Percentiles rank a stretch among this genome's conserved stretches.
Evolutionary conservation across 139 green algal species (phyloP).

Genomic region (Raphidocelis subcapitata): DNA sequence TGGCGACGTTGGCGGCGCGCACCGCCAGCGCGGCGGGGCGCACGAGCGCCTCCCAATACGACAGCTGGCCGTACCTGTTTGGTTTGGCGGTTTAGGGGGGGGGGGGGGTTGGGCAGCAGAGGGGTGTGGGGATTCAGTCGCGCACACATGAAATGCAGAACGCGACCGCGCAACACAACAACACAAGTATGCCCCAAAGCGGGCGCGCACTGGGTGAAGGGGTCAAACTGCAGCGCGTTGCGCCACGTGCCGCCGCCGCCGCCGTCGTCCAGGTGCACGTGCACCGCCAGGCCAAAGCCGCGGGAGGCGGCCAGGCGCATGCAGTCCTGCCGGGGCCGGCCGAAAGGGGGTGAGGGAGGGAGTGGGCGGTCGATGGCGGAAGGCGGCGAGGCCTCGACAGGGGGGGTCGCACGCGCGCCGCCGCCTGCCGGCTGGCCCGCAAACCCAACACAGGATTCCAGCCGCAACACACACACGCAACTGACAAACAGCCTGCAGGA

Average conservation of each 20-base stretch:
- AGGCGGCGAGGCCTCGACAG: neutral
- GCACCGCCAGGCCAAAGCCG: constrained; percentile 14
- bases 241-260: constrained; percentile 22
- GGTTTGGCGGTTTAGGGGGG: no score
- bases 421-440: neutral
- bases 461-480: no score
- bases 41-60: constrained; percentile 16
- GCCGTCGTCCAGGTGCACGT: constrained; percentile 35
- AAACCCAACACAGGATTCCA: neutral
- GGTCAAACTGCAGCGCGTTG: constrained; percentile 22
- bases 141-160: no score
- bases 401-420: neutral
- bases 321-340: constrained; percentile 10
- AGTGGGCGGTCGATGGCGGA: no score
- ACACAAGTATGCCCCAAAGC: no score
- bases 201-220: neutral
- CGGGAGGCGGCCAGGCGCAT: constrained; percentile 16
- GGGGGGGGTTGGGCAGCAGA: no score
- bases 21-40: constrained; percentile 12
- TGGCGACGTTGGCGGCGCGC: constrained; percentile 21
- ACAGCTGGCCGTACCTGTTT: constrained; percentile 20
- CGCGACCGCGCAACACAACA: no score
- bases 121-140: no score
- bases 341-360: no score
- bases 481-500: no score